Evolutionary conservation across 768 basidiomycete genomes (phyloP).

Genomic region (Hemileccinum rubropunctum): DNA sequence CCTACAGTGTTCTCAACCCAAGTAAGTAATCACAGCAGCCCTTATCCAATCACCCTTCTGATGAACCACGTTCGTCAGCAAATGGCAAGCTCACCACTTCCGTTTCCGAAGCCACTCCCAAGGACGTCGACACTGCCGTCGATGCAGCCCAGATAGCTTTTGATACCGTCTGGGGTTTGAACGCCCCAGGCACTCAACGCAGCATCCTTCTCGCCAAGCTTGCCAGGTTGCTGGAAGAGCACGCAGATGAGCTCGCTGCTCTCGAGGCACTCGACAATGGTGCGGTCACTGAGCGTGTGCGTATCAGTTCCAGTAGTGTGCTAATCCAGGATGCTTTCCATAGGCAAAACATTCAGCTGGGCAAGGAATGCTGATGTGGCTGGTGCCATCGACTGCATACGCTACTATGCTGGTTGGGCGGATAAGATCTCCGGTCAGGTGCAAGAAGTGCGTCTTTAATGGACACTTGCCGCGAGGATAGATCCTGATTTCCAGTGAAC

Average conservation of each 20-base stretch:
- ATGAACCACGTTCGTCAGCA: conserved; percentile 34
- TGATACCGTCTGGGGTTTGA: conserved; percentile 69
- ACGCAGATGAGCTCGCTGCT: conserved; percentile 65
- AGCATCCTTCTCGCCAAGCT: conserved; percentile 59
- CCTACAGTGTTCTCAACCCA: conserved; percentile 56
- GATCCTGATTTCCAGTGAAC: background rate
- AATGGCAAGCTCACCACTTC: conserved; percentile 61
- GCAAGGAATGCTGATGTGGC: conserved; percentile 50
- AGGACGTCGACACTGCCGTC: conserved; percentile 80
- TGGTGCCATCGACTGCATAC: conserved; percentile 36
- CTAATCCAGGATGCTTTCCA: background rate
- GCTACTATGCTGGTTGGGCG: conserved; percentile 89
- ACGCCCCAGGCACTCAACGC: conserved; percentile 50
- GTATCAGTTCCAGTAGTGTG: background rate
- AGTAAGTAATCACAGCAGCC: conserved; percentile 27
- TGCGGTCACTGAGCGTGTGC: conserved; percentile 16
- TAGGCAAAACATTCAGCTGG: conserved; percentile 54
- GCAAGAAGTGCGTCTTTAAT: conserved; percentile 45
- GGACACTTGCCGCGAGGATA: too few species aligned
- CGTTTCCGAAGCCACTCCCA: conserved; percentile 53
- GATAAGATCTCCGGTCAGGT: conserved; percentile 80
- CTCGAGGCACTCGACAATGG: conserved; percentile 72
- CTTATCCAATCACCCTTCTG: background rate
- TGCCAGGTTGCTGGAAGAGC: conserved; percentile 57
- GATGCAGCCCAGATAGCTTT: conserved; percentile 57